Conservation (phyloP, 176 grass and related monocot species). For the Cenchrus fungigraminus region DNA sequence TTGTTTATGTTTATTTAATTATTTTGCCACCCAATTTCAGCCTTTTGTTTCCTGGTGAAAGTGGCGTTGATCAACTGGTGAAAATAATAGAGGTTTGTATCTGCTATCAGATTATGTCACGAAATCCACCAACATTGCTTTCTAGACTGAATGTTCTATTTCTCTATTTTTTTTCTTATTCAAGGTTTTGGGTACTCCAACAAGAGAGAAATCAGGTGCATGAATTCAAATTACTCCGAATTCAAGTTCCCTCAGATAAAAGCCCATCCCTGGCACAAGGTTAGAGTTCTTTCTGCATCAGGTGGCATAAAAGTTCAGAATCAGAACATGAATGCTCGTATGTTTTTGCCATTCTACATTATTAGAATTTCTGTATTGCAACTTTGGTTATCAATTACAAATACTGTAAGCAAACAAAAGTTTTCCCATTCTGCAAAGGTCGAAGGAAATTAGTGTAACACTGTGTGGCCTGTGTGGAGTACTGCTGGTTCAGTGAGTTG, state of each 20-base stretch:
- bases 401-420: too few relatives aligned
- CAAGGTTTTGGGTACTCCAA: slow-evolving; percentile 74
- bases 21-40: slow-evolving; percentile 34
- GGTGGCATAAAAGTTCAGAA: too few relatives aligned
- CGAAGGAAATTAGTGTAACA: too few relatives aligned
- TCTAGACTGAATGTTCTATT: slow-evolving; percentile 4
- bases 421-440: too few relatives aligned
- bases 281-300: slow-evolving; percentile 30
- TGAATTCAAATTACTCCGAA: slow-evolving; percentile 83
- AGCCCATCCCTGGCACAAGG: slow-evolving; percentile 89
- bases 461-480: too few relatives aligned
- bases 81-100: slow-evolving; percentile 82
- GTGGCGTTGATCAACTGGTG: slow-evolving; percentile 85
- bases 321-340: too few relatives aligned
- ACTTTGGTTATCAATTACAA: too few relatives aligned
- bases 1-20: not conserved
- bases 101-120: slow-evolving; percentile 19
- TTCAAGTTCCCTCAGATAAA: slow-evolving; percentile 87
- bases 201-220: slow-evolving; percentile 89
- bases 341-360: not conserved
- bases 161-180: slow-evolving; percentile 7
- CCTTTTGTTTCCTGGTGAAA: slow-evolving; percentile 83
- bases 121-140: slow-evolving; percentile 6
- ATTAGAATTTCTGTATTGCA: not conserved
- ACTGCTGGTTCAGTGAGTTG: too few relatives aligned